Conservation (phyloP, 225 moss, liverwort and hornwort species). For the Climacium dendroides region DNA sequence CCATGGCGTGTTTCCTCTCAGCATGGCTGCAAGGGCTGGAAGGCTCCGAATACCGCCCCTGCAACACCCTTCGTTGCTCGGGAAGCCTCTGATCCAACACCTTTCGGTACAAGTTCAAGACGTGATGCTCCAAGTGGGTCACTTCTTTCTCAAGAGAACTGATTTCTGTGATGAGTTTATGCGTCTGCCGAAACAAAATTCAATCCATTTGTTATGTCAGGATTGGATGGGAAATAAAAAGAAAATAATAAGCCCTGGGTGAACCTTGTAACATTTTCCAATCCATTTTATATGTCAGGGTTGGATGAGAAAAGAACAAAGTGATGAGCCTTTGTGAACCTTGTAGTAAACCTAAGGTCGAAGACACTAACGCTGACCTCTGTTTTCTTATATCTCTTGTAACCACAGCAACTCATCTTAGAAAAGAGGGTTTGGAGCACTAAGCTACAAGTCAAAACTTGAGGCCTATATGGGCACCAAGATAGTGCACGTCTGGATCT, state of each 20-base stretch:
- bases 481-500: neutral
- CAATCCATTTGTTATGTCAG: neutral
- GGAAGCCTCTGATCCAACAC: conserved; percentile 59
- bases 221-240: neutral
- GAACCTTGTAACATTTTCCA: neutral
- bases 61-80: neutral
- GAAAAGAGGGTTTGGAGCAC: neutral
- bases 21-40: conserved; percentile 7
- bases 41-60: conserved; percentile 25
- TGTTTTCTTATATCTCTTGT: neutral
- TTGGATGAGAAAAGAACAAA: neutral
- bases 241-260: neutral
- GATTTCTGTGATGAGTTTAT: conserved; percentile 74
- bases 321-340: neutral
- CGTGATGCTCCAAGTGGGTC: conserved; percentile 77
- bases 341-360: neutral
- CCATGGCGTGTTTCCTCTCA: conserved; percentile 3
- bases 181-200: conserved; percentile 22
- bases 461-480: neutral
- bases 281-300: neutral
- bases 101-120: conserved; percentile 66
- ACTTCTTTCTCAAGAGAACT: conserved; percentile 72
- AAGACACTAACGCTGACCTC: too few species aligned
- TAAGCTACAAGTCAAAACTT: neutral
- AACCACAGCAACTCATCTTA: neutral